These are phyloP conservation scores for Osmanthus fragrans DNA, from an alignment of 257 asterid species.

Conservation along the genomic window DNA sequence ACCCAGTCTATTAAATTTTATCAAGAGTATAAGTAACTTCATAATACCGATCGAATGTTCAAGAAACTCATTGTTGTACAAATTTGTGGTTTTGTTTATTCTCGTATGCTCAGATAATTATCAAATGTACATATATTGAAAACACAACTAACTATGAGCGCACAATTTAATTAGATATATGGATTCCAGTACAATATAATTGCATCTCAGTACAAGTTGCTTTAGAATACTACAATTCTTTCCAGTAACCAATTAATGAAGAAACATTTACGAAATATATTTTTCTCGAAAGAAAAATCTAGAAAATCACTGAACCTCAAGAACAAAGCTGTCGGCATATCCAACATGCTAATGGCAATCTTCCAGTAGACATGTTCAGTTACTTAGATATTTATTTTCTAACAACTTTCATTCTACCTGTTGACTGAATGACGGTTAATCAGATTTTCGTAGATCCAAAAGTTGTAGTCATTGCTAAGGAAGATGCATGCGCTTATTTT, in stretches of 20 bases:
- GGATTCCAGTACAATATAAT: background rate
- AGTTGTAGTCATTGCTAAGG: background rate
- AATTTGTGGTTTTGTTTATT: constrained; percentile 4
- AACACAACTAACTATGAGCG: background rate
- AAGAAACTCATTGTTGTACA: background rate
- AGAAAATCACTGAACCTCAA: constrained; percentile 8
- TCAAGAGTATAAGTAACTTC: constrained; percentile 17
- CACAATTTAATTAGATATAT: constrained; percentile 9
- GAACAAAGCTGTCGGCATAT: constrained; percentile 6
- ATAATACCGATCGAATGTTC: background rate
- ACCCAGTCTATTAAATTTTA: background rate
- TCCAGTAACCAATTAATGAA: background rate
- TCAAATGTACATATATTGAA: background rate
- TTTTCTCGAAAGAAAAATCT: background rate
- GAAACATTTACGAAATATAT: background rate
- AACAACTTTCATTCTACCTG: background rate
- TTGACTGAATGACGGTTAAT: background rate
- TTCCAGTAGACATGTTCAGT: constrained; percentile 2
- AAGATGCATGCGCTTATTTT: background rate
- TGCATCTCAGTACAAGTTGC: constrained; percentile 1
- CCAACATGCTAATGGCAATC: constrained; percentile 14
- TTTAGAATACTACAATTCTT: background rate
- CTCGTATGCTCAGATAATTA: constrained; percentile 3
- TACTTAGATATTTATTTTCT: constrained; percentile 5
- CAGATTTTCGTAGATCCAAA: constrained; percentile 11